Conservation (phyloP, 805 yeast genomes). For the Kuraishia hungarica region DNA sequence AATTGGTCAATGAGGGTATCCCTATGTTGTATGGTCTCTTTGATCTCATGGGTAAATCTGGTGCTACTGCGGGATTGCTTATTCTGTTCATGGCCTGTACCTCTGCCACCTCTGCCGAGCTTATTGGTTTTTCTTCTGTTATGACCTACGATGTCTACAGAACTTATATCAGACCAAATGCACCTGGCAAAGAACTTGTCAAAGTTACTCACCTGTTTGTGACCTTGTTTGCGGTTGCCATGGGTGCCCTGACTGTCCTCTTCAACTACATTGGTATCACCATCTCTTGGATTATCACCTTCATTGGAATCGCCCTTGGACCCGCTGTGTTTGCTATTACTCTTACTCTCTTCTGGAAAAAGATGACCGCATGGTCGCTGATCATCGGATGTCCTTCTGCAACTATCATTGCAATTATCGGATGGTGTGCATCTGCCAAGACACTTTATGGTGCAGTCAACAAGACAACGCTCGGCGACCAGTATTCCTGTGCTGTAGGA, state of each 20-base stretch:
- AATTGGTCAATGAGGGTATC: slow-evolving; percentile 30
- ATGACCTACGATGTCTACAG: slow-evolving; percentile 31
- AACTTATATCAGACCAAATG: slow-evolving; percentile 29
- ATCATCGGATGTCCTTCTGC: slow-evolving; percentile 39
- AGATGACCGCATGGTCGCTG: slow-evolving; percentile 25
- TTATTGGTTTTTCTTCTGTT: slow-evolving; percentile 31
- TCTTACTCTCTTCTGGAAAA: slow-evolving; percentile 32
- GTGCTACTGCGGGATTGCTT: slow-evolving; percentile 31
- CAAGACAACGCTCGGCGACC: slow-evolving; percentile 34
- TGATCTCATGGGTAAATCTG: slow-evolving; percentile 26
- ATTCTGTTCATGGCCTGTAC: slow-evolving; percentile 34
- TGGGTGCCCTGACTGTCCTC: slow-evolving; percentile 28
- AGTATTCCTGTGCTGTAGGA: slow-evolving; percentile 36
- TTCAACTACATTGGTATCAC: slow-evolving; percentile 33
- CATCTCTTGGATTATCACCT: slow-evolving; percentile 30
- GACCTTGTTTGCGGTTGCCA: slow-evolving; percentile 32
- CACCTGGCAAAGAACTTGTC: slow-evolving; percentile 28
- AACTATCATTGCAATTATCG: slow-evolving; percentile 42
- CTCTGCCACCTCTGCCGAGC: slow-evolving; percentile 31
- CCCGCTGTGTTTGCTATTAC: slow-evolving; percentile 42
- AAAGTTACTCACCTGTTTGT: slow-evolving; percentile 25
- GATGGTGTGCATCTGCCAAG: slow-evolving; percentile 34
- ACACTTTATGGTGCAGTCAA: slow-evolving; percentile 32
- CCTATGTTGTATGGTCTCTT: slow-evolving; percentile 26
- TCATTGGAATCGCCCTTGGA: slow-evolving; percentile 42